Evolutionary conservation across 306 rosid species (phyloP).

Genomic region (Inga oerstediana): DNA sequence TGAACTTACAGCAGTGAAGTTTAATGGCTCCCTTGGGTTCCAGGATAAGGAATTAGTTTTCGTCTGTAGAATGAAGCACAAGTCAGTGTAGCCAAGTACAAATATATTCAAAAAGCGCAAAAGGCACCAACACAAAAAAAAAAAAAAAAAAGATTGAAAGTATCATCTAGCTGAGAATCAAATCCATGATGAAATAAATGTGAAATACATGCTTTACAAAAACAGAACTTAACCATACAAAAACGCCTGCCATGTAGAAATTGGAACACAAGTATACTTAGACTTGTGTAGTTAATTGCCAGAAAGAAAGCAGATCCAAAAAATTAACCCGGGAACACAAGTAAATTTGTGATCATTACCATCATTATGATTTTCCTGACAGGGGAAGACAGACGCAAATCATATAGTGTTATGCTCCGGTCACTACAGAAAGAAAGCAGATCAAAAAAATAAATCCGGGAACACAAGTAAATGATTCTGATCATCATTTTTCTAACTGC

Average conservation of each 20-base stretch:
- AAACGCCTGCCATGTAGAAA: not conserved
- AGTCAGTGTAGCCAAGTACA: constrained; percentile 40
- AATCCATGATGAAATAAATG: not conserved
- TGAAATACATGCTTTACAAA: constrained; percentile 6
- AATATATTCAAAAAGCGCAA: not conserved
- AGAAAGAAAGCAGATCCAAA: not conserved
- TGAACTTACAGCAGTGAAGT: constrained; percentile 88
- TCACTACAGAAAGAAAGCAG: constrained; percentile 58
- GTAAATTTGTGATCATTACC: constrained; percentile 50
- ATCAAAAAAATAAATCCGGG: not conserved
- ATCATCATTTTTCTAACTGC: not conserved
- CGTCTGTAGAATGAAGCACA: constrained; percentile 60
- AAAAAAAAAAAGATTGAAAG: not conserved
- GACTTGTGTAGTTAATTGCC: not conserved
- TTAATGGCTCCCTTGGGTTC: constrained; percentile 98
- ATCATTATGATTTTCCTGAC: constrained; percentile 70
- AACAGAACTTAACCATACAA: not conserved
- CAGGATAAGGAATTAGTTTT: constrained; percentile 82
- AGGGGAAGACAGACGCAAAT: constrained; percentile 74
- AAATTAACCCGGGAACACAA: too few relatives aligned
- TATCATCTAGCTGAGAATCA: not conserved
- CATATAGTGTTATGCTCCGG: constrained; percentile 83
- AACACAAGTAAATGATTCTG: not conserved
- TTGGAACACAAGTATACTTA: not conserved
- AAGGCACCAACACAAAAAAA: not conserved